Evolutionary conservation across 192 early-diverging fungal genomes (phyloP), one percentile per base, ranked within the genome.

Genomic region (Linnemannia zychae): DNA sequence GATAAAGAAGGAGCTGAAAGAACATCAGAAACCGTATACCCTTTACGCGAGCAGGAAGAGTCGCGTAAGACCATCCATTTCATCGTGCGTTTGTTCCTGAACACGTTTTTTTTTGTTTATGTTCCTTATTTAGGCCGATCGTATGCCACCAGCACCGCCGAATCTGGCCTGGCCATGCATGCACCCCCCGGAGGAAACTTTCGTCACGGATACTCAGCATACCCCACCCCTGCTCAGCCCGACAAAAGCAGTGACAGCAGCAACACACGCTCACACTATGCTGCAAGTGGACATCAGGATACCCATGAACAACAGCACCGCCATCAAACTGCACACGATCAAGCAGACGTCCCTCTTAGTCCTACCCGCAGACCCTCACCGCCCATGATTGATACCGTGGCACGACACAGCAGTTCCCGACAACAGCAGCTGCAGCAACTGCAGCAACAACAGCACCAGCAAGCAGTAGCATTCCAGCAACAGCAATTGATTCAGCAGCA

Each of bases 311-410:
- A 74, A 16, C 37, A 52, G 31, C 68, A 70, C 9, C 68, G 47
- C 22, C 46, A 71, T 24, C 57, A 63, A 12, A 57, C 22, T 28
- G 22, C 22, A 28, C 44, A n/a, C 52, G 67, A 70, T 37, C 49
- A 72, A 3, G 15, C 40, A 3, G 52, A 67, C 3, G 46, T 80
- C 72, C 72, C 66, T 18, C 67, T 73, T 6, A 75, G 49, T 65
- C 79, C 79, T 16, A 72, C 69, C 50, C 24, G 67, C 16, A 46
- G 79, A 70, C 79, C 79, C 24, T 67, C 79, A 2, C 74, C 79
- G 17, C 73, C 74, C 73, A 81, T 69, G 67, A 81, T 81, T 50
- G 74, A 81, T 52, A 81, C 79, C 40, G 79, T 73, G 20, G 49
- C 74, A 6, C 72, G 79, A 18, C 79, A 81, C 15, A 70, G 53